Conservation (phyloP, 2,329 filamentous ascomycete genomes). For the Alternaria postmessia region DNA sequence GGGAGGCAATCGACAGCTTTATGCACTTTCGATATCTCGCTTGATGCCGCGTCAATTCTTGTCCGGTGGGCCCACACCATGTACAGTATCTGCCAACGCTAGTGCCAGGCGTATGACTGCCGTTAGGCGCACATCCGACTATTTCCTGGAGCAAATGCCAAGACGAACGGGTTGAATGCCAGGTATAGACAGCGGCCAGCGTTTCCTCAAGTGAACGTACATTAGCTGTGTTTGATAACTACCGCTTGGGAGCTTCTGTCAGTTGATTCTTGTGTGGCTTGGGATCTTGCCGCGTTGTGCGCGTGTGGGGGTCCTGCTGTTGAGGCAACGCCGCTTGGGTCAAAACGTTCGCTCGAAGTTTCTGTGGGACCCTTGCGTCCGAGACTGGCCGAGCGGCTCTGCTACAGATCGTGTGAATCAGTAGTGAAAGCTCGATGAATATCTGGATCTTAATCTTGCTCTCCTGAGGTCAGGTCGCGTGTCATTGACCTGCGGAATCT, state of each 20-base stretch:
- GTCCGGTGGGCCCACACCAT: conserved; percentile 15
- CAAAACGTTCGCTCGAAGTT: conserved; percentile 22
- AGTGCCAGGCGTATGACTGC: conserved; percentile 12
- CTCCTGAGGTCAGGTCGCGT: not conserved
- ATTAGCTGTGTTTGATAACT: not conserved
- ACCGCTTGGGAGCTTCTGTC: not conserved
- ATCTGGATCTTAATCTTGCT: not conserved
- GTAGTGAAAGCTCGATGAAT: conserved; percentile 6
- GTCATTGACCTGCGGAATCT: conserved; percentile 8
- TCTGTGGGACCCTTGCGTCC: conserved; percentile 25
- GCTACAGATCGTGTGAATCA: conserved; percentile 10
- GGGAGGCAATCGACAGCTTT: conserved; percentile 11
- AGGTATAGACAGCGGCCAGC: not conserved
- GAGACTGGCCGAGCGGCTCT: conserved; percentile 22
- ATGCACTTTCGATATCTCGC: conserved; percentile 7
- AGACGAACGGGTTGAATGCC: not conserved
- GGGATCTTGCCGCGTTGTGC: conserved; percentile 2
- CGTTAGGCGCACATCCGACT: conserved; percentile 4
- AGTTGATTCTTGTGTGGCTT: not conserved
- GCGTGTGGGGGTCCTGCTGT: conserved; percentile 8
- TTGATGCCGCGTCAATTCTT: conserved; percentile 15
- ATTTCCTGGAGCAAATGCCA: conserved; percentile 1
- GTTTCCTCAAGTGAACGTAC: not conserved
- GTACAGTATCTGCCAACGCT: conserved; percentile 13
- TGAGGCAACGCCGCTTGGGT: conserved; percentile 10